phyloP scores from a whole-genome alignment of 345 rosid species.

The Passiflora organensis region DNA sequence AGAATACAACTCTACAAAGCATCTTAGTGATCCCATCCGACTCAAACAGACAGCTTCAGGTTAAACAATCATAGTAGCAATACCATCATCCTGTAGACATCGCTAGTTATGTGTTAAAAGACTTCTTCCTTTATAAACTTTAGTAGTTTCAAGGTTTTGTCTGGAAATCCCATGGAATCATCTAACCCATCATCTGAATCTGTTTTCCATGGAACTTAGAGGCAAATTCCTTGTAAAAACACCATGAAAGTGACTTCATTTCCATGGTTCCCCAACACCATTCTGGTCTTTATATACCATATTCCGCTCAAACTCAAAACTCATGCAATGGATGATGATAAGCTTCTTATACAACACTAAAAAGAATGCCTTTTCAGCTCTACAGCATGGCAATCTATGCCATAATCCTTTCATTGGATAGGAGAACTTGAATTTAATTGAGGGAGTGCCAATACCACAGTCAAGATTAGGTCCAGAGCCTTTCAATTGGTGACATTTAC shows the following conservation, averaged over 20 bases:
- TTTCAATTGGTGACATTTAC: too few relatives aligned
- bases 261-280: slow-evolving; percentile 17
- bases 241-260: slow-evolving; percentile 4
- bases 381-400: background rate
- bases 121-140: background rate
- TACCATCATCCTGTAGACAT: background rate
- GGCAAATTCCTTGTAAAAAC: slow-evolving; percentile 27
- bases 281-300: background rate
- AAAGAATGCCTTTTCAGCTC: background rate
- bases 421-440: background rate
- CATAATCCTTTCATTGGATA: background rate
- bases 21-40: slow-evolving; percentile 47
- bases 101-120: background rate
- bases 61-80: slow-evolving; percentile 28
- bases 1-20: slow-evolving; percentile 76
- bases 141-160: slow-evolving; percentile 11
- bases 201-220: slow-evolving; percentile 19
- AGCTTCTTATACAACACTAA: too few relatives aligned
- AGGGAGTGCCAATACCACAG: too few relatives aligned
- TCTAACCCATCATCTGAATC: background rate
- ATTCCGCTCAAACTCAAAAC: slow-evolving; percentile 2
- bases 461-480: too few relatives aligned
- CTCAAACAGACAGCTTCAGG: slow-evolving; percentile 58
- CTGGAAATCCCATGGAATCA: slow-evolving; percentile 4
- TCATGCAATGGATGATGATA: slow-evolving; percentile 4